These are phyloP conservation scores for Alternaria sp. DNA, from an alignment of 2,329 filamentous ascomycete genomes.

Conservation along the genomic window DNA sequence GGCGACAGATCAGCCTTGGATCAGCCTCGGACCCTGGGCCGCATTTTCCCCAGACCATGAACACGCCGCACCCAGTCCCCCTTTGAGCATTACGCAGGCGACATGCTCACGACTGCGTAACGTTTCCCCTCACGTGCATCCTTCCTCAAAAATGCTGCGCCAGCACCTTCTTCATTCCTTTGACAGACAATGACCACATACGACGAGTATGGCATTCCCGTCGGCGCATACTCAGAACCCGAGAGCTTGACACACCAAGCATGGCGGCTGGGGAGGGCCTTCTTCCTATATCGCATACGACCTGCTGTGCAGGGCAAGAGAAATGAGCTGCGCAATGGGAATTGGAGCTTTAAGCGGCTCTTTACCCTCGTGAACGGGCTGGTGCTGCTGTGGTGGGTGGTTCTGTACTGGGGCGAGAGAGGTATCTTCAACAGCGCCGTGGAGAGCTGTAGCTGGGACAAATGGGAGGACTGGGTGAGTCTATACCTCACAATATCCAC, in stretches of 20 bases:
- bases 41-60: conserved; percentile 19
- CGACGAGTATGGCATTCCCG: conserved; percentile 49
- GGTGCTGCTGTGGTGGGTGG: conserved; percentile 74
- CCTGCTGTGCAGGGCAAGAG: conserved; percentile 26
- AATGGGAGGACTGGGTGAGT: conserved; percentile 90
- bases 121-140: conserved; percentile 6
- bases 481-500: not conserved
- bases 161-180: conserved; percentile 12
- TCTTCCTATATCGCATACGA: conserved; percentile 38
- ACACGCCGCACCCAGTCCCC: conserved; percentile 1
- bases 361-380: conserved; percentile 56
- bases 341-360: conserved; percentile 34
- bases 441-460: conserved; percentile 76
- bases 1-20: conserved; percentile 12
- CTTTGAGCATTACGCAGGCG: conserved; percentile 27
- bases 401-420: conserved; percentile 85
- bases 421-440: conserved; percentile 76
- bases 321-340: conserved; percentile 15
- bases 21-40: conserved; percentile 19
- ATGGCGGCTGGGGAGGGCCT: conserved; percentile 37
- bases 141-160: conserved; percentile 37
- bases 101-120: conserved; percentile 12
- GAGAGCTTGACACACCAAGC: conserved; percentile 43
- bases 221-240: conserved; percentile 46
- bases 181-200: conserved; percentile 43